Base-by-base conservation (phyloP, 305 asterid genomes). In the Fraxinus xanthoxyloides region DNA sequence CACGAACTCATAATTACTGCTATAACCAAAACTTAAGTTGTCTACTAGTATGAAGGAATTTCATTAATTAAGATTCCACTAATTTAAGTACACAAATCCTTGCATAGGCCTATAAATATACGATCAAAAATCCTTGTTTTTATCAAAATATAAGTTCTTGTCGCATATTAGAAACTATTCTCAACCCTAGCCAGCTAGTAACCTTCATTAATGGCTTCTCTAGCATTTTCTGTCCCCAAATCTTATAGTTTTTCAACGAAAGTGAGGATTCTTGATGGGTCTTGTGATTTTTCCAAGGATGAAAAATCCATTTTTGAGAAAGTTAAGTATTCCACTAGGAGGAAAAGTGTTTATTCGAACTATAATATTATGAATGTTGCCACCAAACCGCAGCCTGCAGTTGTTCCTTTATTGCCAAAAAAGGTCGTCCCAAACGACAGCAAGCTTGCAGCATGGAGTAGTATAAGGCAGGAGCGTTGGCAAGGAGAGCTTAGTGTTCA, bases 401-500 rank as follows among this genome's bases (percentile, higher is more conserved):
- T 78, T 48, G 90, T 72, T 75, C 56, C 89, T 15, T 87, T 89
- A 1, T 63, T 87, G 5, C 76, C 67, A 26, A 72, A 77, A 83
- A 77, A 76, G 56, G 28, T 43, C 35, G 87, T 15, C 61, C 34
- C 54, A 23, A 79, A 54, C 30, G 83, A 86, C 38, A 2, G 48
- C 48, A 91, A 92, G 63, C 95, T 90, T 4, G 94, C 87, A 0
- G 98, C 98, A 12, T 96, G 99, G 99, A 90, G 87, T 15, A 96
- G 97, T 63, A 84, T 96, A 6, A 88, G 81, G 82, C 99, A 91
- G 31, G 98, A 96, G 82, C 81, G 89, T 67, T 96, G 99, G 98
- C 88, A 92, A 85, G 99, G 99, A 38, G 94, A 93, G 85, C 98
- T 96, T 74, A 63, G 76, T 35, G 98, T 96, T 86, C 88, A 92